Evolutionary conservation across 2,329 filamentous ascomycete species (phyloP).

Genomic region (Colletotrichum melonis): DNA sequence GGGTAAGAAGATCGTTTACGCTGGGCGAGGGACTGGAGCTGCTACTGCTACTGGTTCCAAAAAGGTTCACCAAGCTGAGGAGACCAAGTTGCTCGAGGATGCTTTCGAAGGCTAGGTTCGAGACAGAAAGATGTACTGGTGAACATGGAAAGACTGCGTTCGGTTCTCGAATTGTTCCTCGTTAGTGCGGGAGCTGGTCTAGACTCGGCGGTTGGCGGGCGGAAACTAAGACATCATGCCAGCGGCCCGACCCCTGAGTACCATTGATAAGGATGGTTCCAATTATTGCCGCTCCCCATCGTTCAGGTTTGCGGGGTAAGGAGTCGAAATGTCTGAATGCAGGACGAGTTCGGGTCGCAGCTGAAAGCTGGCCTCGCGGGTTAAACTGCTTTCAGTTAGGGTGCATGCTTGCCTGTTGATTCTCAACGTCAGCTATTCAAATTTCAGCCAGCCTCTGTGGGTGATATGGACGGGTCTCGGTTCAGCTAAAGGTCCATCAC

Average conservation of each 20-base stretch:
- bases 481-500: background rate
- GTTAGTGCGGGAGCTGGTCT: background rate
- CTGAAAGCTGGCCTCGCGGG: background rate
- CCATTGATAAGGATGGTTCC: background rate
- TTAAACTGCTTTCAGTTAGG: background rate
- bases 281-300: background rate
- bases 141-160: too few species aligned
- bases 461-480: background rate
- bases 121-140: too few species aligned
- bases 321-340: background rate
- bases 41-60: conserved; percentile 12
- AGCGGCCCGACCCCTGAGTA: background rate
- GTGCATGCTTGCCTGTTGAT: background rate
- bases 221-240: background rate
- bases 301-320: background rate
- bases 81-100: background rate
- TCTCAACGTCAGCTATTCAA: background rate
- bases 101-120: background rate
- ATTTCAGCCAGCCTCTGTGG: background rate
- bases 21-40: conserved; percentile 2
- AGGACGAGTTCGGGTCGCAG: background rate
- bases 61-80: conserved; percentile 13
- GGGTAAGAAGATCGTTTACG: background rate
- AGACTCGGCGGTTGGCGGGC: background rate
- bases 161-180: too few species aligned